A percentile compares a stretch with the other conserved stretches of the same genome.
These are phyloP conservation scores for Microcyclosporella mali DNA, from an alignment of 2,329 filamentous ascomycete species.

Conservation along the genomic window DNA sequence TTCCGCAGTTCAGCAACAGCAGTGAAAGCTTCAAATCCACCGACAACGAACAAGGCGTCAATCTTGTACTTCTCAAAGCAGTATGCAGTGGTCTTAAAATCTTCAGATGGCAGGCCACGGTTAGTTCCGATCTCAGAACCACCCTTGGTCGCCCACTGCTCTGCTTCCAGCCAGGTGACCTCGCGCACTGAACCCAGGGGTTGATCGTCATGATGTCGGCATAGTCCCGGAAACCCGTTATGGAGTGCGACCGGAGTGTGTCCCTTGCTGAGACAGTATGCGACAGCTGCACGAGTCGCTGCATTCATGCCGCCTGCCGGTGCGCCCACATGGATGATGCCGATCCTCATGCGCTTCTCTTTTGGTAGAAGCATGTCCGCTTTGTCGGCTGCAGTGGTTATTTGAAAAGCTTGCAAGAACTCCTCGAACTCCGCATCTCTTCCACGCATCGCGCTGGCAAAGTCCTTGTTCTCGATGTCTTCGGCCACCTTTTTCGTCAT, in stretches of 20 bases:
- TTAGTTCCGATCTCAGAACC: constrained; percentile 98
- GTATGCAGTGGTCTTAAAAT: constrained; percentile 73
- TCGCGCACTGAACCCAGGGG: constrained; percentile 76
- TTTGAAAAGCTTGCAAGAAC: constrained; percentile 83
- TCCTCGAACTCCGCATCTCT: constrained; percentile 92
- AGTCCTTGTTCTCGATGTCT: constrained; percentile 79
- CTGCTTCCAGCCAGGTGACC: constrained; percentile 88
- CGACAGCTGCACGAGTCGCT: constrained; percentile 84
- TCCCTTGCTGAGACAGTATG: constrained; percentile 86
- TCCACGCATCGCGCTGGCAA: constrained; percentile 77
- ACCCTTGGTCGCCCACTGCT: constrained; percentile 91
- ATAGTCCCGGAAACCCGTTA: constrained; percentile 92
- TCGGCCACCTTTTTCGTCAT: constrained; percentile 78
- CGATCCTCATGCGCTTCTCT: constrained; percentile 82
- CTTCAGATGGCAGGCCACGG: constrained; percentile 81
- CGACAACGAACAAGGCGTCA: constrained; percentile 79
- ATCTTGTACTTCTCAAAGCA: constrained; percentile 83
- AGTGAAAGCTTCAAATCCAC: constrained; percentile 95
- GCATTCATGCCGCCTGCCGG: constrained; percentile 98
- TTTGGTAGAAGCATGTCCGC: constrained; percentile 61
- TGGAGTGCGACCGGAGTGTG: constrained; percentile 89
- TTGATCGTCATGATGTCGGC: constrained; percentile 79
- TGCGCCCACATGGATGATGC: constrained; percentile 93
- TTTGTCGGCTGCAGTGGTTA: constrained; percentile 78
- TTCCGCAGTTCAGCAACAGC: constrained; percentile 80